Percentiles rank a stretch among this genome's conserved stretches.
phyloP scores from a whole-genome alignment of 306 rosid species.

The Quercus alba region DNA sequence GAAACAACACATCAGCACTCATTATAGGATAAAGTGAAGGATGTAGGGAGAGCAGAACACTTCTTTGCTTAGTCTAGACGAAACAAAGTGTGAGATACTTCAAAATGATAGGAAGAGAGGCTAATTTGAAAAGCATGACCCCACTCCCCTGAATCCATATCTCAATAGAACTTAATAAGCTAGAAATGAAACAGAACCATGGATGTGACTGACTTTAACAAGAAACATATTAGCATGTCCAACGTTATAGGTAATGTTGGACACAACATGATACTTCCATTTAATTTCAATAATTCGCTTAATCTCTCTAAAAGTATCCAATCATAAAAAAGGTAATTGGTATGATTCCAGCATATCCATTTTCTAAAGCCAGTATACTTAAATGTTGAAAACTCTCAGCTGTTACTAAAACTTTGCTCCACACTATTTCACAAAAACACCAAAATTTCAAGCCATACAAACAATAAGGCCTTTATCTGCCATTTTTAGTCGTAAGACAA shows the following conservation, averaged over 20 bases:
- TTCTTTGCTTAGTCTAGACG: not conserved
- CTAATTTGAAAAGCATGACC: not conserved
- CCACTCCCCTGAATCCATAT: not conserved
- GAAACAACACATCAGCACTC: constrained; percentile 21
- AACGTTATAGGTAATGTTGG: not conserved
- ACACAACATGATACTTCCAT: not conserved
- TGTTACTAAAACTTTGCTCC: not conserved
- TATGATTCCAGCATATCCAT: not conserved
- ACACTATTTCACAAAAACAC: not conserved
- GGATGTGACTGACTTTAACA: not conserved
- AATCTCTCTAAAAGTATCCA: not conserved
- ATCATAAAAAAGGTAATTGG: not conserved
- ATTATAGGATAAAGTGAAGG: constrained; percentile 2
- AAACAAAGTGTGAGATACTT: constrained; percentile 11
- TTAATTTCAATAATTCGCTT: not conserved
- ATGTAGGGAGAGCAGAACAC: not conserved
- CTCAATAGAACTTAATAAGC: constrained; percentile 4
- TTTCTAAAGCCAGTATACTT: not conserved
- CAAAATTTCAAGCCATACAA: not conserved
- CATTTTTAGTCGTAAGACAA: not conserved
- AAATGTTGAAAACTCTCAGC: not conserved
- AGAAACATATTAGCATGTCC: no score
- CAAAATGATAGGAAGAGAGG: not conserved
- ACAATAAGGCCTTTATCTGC: not conserved
- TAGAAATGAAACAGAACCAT: not conserved